Evolutionary conservation across 1,284 basidiomycete species (phyloP), one percentile per base, ranked within the genome.

Genomic region (Porogramme epimiltina): DNA sequence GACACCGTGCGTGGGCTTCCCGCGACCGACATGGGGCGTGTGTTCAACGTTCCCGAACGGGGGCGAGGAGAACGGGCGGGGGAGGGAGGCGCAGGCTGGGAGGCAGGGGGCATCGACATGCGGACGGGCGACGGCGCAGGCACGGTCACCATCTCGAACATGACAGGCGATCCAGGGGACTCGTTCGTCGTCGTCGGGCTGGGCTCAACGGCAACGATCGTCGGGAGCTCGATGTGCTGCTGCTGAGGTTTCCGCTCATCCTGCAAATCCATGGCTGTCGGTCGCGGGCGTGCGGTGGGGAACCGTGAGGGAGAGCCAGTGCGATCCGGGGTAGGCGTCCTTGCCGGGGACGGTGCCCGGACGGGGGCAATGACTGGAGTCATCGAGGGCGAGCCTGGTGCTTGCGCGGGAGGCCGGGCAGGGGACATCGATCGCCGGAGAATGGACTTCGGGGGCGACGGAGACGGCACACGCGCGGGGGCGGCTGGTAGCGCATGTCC

Each of bases 31-130:
- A 48, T 24, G 2, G 62, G 59, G 3, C 62, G 49, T n/a, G 50
- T 34, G 42, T 49, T 66, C 15, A 67, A 51, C 15, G 65, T 67
- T 2, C 65, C 64, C 5, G 66, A 62, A 16, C 62, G 63, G 4
- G 56, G 42, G 22, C 66, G 66, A 13, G 51, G 43, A 36, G 49
- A 40, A 3, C 49, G 20, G 10, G 57, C 47, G 23, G 49, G 48
- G 19, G 55, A n/a, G 23, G 51, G 43, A 2, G 49, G 20, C 11
- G 44, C 31, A 6, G 31, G 45, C 11, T 49, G 44, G 26, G 43
- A 31, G 18, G 47, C 43, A 15, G 24, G 51, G n/a, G 18, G 44
- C 18, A 15, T 13, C 24, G 42, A 41, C n/a, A 37, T 23, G 8
- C 39, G 45, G 25, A 33, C 34, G 16, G 40, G 45, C 19, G 42